Evolutionary conservation across 352 stramenopile species (phyloP), one percentile per base, ranked within the genome.

Genomic region (Salisapilia sapeloensis): DNA sequence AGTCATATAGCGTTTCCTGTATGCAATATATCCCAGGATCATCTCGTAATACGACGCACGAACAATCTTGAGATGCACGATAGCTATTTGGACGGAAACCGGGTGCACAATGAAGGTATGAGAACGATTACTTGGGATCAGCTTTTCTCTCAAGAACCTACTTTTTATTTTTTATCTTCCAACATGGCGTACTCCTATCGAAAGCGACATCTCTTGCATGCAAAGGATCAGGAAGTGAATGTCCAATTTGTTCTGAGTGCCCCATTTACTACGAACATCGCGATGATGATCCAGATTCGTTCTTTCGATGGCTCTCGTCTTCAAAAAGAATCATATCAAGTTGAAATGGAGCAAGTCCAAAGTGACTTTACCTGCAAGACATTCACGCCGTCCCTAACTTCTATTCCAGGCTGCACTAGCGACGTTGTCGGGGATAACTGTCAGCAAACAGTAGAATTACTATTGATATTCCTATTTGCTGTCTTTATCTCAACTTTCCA

Each of bases 1-100:
- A 8, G 55, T 15, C 38, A 54, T 20, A 24, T 49, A 61, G 9
- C 40, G 63, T 29, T 51, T 43, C 14, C 44, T 46, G 10, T 69
- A 66, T 27, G 34, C 22, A 12, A 24, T 2, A 7, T 10, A 17
- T 9, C 16, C 24, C 15, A 13, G 27, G 12, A 31, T 3, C 15
- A 32, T 36, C 19, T 23, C 28, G 16, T n/a, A n/a, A n/a, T n/a
- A n/a, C n/a, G n/a, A n/a, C n/a, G n/a, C n/a, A n/a, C n/a, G n/a
- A n/a, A n/a, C n/a, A n/a, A n/a, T n/a, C n/a, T n/a, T n/a, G n/a
- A n/a, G n/a, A n/a, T n/a, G n/a, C n/a, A n/a, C n/a, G n/a, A n/a
- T n/a, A n/a, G n/a, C n/a, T n/a, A n/a, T n/a, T n/a, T n/a, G n/a
- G n/a, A n/a, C n/a, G n/a, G n/a, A n/a, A n/a, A n/a, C n/a, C n/a